These are phyloP conservation scores for Trametes hirsuta DNA, from an alignment of 1,284 basidiomycete genomes.

Conservation along the genomic window DNA sequence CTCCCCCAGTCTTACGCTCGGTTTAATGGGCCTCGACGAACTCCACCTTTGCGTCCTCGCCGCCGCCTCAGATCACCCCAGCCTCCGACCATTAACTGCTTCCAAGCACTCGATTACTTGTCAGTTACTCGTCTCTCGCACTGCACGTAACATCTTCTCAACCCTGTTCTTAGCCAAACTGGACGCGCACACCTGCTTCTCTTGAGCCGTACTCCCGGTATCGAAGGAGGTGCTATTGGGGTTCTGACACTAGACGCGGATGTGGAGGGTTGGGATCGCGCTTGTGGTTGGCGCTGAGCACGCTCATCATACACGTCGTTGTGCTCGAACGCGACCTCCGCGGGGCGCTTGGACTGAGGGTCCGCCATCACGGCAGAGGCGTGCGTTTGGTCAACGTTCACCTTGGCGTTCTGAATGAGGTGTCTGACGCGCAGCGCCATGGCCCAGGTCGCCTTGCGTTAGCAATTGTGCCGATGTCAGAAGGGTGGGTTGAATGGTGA, in stretches of 20 bases:
- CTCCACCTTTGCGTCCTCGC: slow-evolving; percentile 88
- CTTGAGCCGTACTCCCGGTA: slow-evolving; percentile 83
- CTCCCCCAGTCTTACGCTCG: slow-evolving; percentile 72
- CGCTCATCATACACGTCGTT: not conserved
- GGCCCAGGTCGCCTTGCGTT: slow-evolving; percentile 59
- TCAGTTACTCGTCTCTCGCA: slow-evolving; percentile 36
- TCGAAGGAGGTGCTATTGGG: slow-evolving; percentile 80
- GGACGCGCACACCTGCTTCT: slow-evolving; percentile 93
- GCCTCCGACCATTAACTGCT: slow-evolving; percentile 82
- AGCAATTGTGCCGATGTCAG: slow-evolving; percentile 16
- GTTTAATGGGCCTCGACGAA: slow-evolving; percentile 94
- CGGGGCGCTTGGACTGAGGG: slow-evolving; percentile 11
- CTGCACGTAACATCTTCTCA: not conserved
- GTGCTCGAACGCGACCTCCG: slow-evolving; percentile 14
- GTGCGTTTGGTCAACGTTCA: slow-evolving; percentile 49
- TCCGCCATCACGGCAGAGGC: not conserved
- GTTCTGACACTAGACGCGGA: slow-evolving; percentile 70
- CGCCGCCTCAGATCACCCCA: slow-evolving; percentile 74
- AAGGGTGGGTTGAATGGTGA: not conserved
- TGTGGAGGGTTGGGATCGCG: not conserved
- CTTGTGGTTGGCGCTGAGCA: not conserved
- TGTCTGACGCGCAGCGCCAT: slow-evolving; percentile 72
- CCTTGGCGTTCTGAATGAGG: slow-evolving; percentile 69
- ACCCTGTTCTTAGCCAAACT: slow-evolving; percentile 74
- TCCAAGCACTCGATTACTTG: slow-evolving; percentile 88